Evolutionary conservation across 23 red algal genomes (phyloP), one percentile per base, ranked within the genome.

Genomic region (Cyanidium caldarium): DNA sequence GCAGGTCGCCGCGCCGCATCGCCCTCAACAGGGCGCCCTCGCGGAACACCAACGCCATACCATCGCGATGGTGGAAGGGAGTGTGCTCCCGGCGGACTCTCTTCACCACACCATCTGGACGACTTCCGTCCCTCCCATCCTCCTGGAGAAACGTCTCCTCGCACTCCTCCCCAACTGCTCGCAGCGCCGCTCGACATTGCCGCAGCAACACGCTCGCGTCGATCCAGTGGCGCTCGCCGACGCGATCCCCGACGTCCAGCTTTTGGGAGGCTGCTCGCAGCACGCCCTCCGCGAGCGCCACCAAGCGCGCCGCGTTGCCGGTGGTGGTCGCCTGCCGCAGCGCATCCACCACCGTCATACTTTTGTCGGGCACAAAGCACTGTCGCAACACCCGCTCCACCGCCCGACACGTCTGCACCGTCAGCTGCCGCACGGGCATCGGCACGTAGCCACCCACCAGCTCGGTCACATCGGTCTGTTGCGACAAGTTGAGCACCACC

Each of bases 401-500:
- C 29, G 35, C 30, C 3, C 37, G 41, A 23, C 43, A 68, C 3
- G 77, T 45, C 1, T 70, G 41, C 21, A 66, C 61, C 28, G 86
- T 34, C 19, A 44, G 68, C 40, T 36, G 67, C 29, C 57, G 68
- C 2, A 65, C 33, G 42, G 86, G 78, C 3, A 85, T 30, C 3
- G 89, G 77, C 34, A 67, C 77, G 58, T 82, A 94, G 42, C 72
- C 83, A 46, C 92, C 92, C 0, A 98, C 29, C 17, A 98, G 44
- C 46, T 98, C 92, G 34, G 66, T 46, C 16, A 85, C 46, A 19
- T 98, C 92, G 37, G 75, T 98, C 66, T 98, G 78, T 0, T 79
- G 92, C 38, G 84, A 89, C 41, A 98, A 39, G 58, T 98, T 98
- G n/a, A 84, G 73, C 10, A 98, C 92, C 0, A 98, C 67, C 33